Percentiles rank a stretch among this genome's conserved stretches.
Conservation (phyloP, 2,329 filamentous ascomycete genomes). For the Scedosporium aurantiacum region DNA sequence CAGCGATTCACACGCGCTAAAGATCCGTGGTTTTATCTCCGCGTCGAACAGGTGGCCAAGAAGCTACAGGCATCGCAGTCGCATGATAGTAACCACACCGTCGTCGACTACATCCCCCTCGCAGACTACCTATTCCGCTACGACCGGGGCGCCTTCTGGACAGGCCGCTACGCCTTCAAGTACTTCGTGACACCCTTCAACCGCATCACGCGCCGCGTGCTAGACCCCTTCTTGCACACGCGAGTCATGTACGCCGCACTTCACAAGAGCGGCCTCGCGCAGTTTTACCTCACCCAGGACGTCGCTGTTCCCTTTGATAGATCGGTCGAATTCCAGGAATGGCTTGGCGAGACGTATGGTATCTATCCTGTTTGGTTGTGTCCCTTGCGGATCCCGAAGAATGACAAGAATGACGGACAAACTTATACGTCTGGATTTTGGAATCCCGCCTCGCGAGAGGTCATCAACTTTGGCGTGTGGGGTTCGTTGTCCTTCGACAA, state of each 20-base stretch:
- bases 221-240: constrained; percentile 53
- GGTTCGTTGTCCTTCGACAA: constrained; percentile 33
- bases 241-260: constrained; percentile 55
- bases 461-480: constrained; percentile 57
- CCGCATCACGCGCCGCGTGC: constrained; percentile 45
- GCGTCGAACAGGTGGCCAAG: constrained; percentile 36
- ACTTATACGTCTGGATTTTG: constrained; percentile 19
- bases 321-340: constrained; percentile 33
- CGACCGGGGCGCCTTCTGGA: constrained; percentile 61
- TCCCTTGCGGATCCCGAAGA: constrained; percentile 31
- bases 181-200: constrained; percentile 59
- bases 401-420: constrained; percentile 17
- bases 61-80: not conserved
- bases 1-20: constrained; percentile 42
- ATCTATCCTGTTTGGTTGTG: constrained; percentile 49
- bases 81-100: constrained; percentile 12
- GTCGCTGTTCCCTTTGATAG: constrained; percentile 38
- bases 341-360: constrained; percentile 31
- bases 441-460: constrained; percentile 22
- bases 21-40: constrained; percentile 68
- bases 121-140: constrained; percentile 61
- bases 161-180: constrained; percentile 47
- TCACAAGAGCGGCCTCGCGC: constrained; percentile 48
- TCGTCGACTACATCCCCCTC: constrained; percentile 46
- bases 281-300: constrained; percentile 55